phyloP scores from a whole-genome alignment of 352 stramenopile genomes.

The Pythium guiyangense region DNA sequence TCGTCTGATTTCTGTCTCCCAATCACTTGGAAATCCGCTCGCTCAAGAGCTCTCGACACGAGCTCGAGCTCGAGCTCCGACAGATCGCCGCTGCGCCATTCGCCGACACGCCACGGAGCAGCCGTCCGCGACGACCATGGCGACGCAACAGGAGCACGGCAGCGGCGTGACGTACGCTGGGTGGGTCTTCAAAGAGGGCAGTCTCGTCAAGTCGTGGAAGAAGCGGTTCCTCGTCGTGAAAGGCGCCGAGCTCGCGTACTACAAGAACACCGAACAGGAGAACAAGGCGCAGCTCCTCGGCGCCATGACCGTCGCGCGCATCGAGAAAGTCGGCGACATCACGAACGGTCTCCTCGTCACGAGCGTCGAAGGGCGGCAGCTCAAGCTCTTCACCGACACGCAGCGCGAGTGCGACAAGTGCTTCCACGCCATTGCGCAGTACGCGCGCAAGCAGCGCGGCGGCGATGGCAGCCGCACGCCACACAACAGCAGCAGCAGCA shows the following conservation, averaged over 20 bases:
- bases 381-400: slow-evolving; percentile 83
- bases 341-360: slow-evolving; percentile 70
- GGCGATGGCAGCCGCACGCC: not conserved
- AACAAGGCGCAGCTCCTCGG: slow-evolving; percentile 68
- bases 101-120: no score
- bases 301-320: slow-evolving; percentile 58
- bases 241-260: slow-evolving; percentile 68
- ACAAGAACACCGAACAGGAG: slow-evolving; percentile 67
- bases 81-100: no score
- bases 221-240: slow-evolving; percentile 84
- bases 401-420: slow-evolving; percentile 63
- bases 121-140: no score
- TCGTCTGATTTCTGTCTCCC: no score
- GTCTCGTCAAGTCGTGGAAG: slow-evolving; percentile 82
- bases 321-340: slow-evolving; percentile 60
- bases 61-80: no score
- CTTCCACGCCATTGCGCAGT: slow-evolving; percentile 58
- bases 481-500: not conserved
- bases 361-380: slow-evolving; percentile 54
- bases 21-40: no score
- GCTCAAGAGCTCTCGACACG: no score
- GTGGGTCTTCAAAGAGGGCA: slow-evolving; percentile 77
- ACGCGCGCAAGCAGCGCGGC: slow-evolving; percentile 32
- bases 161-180: slow-evolving; percentile 64
- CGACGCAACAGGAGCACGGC: slow-evolving; percentile 11